phyloP scores from a whole-genome alignment of 768 basidiomycete species.

The Melanogaster broomeanus region DNA sequence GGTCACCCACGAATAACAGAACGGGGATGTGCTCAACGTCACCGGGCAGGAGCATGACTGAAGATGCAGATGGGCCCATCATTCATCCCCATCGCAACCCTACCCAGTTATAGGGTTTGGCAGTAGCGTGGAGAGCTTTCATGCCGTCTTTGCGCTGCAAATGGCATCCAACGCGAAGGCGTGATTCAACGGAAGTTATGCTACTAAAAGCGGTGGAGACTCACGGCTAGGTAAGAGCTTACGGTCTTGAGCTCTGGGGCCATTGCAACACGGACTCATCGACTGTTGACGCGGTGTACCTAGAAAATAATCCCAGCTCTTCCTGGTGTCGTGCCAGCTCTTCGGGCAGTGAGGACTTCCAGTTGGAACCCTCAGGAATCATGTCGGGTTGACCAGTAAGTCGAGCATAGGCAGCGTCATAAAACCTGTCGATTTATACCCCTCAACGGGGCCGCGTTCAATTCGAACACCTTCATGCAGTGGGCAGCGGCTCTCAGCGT shows the following conservation, averaged over 20 bases:
- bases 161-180: neutral
- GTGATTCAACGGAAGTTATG: neutral
- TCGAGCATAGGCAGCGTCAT: too few relatives aligned
- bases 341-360: too few relatives aligned
- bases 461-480: too few relatives aligned
- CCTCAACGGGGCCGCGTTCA: too few relatives aligned
- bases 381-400: too few relatives aligned
- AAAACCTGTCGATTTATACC: too few relatives aligned
- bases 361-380: too few relatives aligned
- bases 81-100: slow-evolving; percentile 75
- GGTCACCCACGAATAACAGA: slow-evolving; percentile 92
- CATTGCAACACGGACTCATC: too few relatives aligned
- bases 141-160: slow-evolving; percentile 79
- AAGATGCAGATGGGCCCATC: slow-evolving; percentile 59
- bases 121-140: slow-evolving; percentile 75
- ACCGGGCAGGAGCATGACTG: slow-evolving; percentile 75
- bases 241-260: slow-evolving; percentile 79
- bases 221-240: slow-evolving; percentile 76
- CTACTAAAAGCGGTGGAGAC: slow-evolving; percentile 29
- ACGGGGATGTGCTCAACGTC: slow-evolving; percentile 80
- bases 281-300: too few relatives aligned
- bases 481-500: too few relatives aligned
- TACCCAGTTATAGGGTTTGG: slow-evolving; percentile 78
- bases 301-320: too few relatives aligned
- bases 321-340: too few relatives aligned